These are phyloP conservation scores for Rhizopus stolonifer DNA, from an alignment of 371 early-diverging fungal genomes.

Conservation along the genomic window DNA sequence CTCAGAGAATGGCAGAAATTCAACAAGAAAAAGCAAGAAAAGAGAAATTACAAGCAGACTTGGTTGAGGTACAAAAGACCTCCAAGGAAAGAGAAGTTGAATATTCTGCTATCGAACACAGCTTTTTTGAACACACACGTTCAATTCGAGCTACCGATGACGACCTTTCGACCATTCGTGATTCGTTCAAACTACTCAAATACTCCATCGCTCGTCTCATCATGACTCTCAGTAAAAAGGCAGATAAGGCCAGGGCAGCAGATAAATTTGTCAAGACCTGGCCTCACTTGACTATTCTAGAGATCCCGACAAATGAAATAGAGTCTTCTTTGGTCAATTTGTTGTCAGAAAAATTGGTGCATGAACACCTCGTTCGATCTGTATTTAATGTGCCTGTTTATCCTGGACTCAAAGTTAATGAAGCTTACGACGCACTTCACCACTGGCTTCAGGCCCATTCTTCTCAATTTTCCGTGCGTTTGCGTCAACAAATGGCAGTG, in stretches of 20 bases:
- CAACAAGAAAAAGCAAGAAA: conserved; percentile 33
- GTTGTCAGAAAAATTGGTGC: conserved; percentile 57
- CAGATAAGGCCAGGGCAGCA: conserved; percentile 47
- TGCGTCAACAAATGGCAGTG: conserved; percentile 60
- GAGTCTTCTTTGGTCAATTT: conserved; percentile 55
- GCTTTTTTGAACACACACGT: conserved; percentile 58
- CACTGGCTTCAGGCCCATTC: conserved; percentile 51
- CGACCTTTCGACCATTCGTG: conserved; percentile 62
- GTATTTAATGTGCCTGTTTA: conserved; percentile 54
- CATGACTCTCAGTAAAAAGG: conserved; percentile 57
- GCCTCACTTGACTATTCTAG: conserved; percentile 34
- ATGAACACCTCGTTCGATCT: conserved; percentile 45
- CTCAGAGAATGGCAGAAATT: conserved; percentile 28
- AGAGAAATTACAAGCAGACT: conserved; percentile 29
- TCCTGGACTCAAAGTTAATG: conserved; percentile 54
- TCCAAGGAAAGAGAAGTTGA: conserved; percentile 44
- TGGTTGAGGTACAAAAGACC: conserved; percentile 35
- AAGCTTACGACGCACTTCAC: conserved; percentile 50
- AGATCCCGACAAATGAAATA: conserved; percentile 33
- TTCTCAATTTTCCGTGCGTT: conserved; percentile 51
- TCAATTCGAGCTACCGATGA: conserved; percentile 63
- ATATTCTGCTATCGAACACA: conserved; percentile 49
- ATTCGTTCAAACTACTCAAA: conserved; percentile 56
- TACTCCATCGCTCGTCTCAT: conserved; percentile 56
- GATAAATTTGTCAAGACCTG: conserved; percentile 35